Conservation (phyloP, 805 yeast species). For the Kodamaea nitidulidarum region DNA sequence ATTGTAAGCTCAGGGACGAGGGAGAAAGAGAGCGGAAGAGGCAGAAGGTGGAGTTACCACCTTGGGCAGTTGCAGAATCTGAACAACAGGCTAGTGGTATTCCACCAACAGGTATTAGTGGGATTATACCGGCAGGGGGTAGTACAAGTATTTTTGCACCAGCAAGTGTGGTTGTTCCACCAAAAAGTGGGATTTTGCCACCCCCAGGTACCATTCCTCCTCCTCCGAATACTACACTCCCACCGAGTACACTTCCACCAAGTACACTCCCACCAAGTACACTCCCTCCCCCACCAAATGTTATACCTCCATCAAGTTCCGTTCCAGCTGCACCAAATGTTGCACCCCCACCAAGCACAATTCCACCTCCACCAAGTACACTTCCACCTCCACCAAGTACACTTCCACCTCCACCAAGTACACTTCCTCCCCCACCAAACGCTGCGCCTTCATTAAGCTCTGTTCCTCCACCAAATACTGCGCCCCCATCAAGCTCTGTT, state of each 20-base stretch:
- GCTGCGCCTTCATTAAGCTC: constrained; percentile 20
- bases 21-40: constrained; percentile 9
- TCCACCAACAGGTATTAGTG: neutral
- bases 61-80: constrained; percentile 15
- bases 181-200: too few relatives aligned
- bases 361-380: neutral
- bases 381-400: constrained; percentile 18
- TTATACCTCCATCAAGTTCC: too few relatives aligned
- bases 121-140: constrained; percentile 2
- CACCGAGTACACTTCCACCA: neutral
- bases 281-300: neutral
- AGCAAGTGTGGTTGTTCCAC: too few relatives aligned
- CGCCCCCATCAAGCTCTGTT: constrained; percentile 9
- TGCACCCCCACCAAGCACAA: constrained; percentile 6
- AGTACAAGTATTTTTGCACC: too few relatives aligned
- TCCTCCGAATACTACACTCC: neutral
- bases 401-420: constrained; percentile 10
- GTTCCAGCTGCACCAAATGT: neutral
- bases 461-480: constrained; percentile 9
- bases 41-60: constrained; percentile 21
- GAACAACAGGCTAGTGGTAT: neutral
- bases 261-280: constrained; percentile 5
- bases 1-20: constrained; percentile 51
- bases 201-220: constrained; percentile 5
- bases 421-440: constrained; percentile 17